phyloP scores from a whole-genome alignment of 345 rosid species.

The Salix viminalis region DNA sequence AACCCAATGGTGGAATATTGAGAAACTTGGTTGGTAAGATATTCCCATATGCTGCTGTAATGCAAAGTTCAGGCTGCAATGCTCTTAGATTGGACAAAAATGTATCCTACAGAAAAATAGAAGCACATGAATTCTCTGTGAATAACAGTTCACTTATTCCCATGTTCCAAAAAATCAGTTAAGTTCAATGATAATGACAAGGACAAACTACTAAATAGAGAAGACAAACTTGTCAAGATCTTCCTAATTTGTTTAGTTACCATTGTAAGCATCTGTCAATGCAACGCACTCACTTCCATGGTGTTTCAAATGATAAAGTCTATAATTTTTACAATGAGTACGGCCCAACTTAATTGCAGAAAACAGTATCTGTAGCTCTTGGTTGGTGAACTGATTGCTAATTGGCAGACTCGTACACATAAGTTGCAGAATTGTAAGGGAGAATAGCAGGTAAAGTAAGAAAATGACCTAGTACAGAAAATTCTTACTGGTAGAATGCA shows the following conservation, averaged over 20 bases:
- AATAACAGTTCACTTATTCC: background rate
- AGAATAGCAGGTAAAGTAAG: too few relatives aligned
- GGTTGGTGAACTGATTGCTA: background rate
- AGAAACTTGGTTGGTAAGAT: conserved; percentile 84
- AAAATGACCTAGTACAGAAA: too few relatives aligned
- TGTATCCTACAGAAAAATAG: conserved; percentile 43
- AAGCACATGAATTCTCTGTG: background rate
- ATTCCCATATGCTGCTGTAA: conserved; percentile 96
- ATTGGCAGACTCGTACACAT: background rate
- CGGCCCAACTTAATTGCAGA: background rate
- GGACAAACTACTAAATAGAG: background rate
- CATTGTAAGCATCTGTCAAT: too few relatives aligned
- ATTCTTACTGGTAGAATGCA: too few relatives aligned
- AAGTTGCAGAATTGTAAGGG: too few relatives aligned
- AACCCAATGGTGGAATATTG: conserved; percentile 71
- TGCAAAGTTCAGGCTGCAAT: conserved; percentile 84
- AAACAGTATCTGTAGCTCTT: background rate
- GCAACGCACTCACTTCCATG: too few relatives aligned
- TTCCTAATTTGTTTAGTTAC: too few relatives aligned
- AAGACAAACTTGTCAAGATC: too few relatives aligned
- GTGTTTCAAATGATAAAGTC: too few relatives aligned
- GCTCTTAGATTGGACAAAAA: conserved; percentile 62
- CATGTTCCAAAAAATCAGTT: background rate
- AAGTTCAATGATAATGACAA: background rate
- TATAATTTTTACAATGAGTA: too few relatives aligned